Evolutionary conservation across 2,329 filamentous ascomycete genomes (phyloP).

Genomic region (Camillea tinctor): DNA sequence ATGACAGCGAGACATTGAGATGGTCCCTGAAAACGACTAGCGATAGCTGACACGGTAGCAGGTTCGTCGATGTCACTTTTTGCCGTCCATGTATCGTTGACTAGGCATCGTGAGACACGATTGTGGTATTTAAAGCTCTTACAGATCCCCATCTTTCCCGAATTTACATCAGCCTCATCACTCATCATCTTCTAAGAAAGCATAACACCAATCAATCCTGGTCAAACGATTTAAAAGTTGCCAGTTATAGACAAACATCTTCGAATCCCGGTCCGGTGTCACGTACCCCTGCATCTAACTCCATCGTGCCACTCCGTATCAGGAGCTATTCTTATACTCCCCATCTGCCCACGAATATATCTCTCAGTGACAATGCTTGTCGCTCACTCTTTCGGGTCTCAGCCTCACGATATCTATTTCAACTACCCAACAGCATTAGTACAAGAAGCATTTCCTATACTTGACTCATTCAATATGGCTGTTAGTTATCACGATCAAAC

Average conservation of each 20-base stretch:
- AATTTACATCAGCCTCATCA: conserved; percentile 2
- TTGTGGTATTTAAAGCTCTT: background rate
- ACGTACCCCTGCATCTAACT: conserved; percentile 1
- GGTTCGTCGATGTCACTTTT: background rate
- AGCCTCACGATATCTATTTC: conserved; percentile 12
- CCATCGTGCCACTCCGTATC: background rate
- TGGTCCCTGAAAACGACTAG: background rate
- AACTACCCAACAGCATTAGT: conserved; percentile 9
- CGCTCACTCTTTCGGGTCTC: conserved; percentile 5
- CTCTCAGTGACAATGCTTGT: background rate
- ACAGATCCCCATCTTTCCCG: background rate
- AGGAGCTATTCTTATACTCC: background rate
- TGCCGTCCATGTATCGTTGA: background rate
- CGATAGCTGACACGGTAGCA: background rate
- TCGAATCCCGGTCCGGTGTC: background rate
- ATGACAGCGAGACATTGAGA: background rate
- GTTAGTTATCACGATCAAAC: conserved; percentile 10
- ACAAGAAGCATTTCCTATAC: conserved; percentile 6
- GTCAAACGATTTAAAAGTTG: background rate
- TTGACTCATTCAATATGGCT: conserved; percentile 18
- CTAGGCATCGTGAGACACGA: background rate
- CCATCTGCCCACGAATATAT: background rate
- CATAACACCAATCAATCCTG: background rate
- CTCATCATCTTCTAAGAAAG: background rate
- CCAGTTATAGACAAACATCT: conserved; percentile 1